Conservation (phyloP, 2,329 filamentous ascomycete species). For the Calonectria leucothoes region DNA sequence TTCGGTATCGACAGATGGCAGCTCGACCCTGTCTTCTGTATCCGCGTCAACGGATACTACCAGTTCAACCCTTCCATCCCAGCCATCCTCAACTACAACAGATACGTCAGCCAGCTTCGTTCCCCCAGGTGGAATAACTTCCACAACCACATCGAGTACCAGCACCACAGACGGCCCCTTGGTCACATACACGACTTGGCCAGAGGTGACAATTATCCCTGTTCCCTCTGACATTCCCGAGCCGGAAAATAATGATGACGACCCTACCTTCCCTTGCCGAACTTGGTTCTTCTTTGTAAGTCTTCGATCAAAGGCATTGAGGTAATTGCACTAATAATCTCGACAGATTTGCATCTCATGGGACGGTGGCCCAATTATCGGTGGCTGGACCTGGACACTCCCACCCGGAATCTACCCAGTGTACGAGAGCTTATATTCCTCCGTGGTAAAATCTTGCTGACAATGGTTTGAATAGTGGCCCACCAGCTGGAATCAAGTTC, state of each 20-base stretch:
- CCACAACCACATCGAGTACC: background rate
- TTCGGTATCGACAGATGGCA: background rate
- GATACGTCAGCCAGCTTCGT: background rate
- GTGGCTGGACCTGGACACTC: slow-evolving; percentile 10
- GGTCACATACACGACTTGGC: slow-evolving; percentile 20
- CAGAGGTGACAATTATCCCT: slow-evolving; percentile 10
- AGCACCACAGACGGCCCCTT: slow-evolving; percentile 12
- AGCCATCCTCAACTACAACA: background rate
- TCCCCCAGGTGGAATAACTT: background rate
- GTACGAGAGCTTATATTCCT: background rate
- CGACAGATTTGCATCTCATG: slow-evolving; percentile 20
- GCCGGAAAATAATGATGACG: background rate
- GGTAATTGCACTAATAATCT: background rate
- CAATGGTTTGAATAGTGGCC: slow-evolving; percentile 8
- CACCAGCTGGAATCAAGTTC: slow-evolving; percentile 7
- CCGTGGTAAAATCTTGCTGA: background rate
- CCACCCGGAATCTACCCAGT: slow-evolving; percentile 22
- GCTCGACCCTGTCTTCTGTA: background rate
- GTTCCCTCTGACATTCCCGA: slow-evolving; percentile 6
- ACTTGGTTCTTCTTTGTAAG: slow-evolving; percentile 27
- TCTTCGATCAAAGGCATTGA: background rate
- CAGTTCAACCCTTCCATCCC: background rate
- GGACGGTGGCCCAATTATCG: slow-evolving; percentile 9
- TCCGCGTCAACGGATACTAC: background rate
- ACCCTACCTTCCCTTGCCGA: slow-evolving; percentile 10